A percentile compares a stretch with the other conserved stretches of the same genome.
These are phyloP conservation scores for Cystobasidium sp. DNA, from an alignment of 1,284 basidiomycete genomes.

Conservation along the genomic window DNA sequence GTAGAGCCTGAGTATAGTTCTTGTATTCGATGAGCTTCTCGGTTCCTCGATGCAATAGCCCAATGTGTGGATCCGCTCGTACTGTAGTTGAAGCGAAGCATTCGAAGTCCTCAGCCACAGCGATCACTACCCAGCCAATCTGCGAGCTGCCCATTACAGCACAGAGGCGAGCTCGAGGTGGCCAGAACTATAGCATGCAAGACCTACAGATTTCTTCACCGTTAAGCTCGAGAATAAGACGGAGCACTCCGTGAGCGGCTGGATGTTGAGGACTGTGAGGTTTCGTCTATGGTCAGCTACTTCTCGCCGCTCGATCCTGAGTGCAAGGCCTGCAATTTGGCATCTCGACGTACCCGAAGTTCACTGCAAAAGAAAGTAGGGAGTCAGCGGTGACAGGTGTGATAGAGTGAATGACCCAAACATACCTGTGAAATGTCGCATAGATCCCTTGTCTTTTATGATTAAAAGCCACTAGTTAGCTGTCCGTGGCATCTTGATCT, in stretches of 20 bases:
- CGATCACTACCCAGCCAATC: slow-evolving; percentile 82
- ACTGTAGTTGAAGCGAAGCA: neutral
- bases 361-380: slow-evolving; percentile 63
- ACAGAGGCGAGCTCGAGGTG: neutral
- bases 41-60: slow-evolving; percentile 93
- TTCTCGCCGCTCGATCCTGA: neutral
- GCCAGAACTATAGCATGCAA: slow-evolving; percentile 46
- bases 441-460: slow-evolving; percentile 34
- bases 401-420: slow-evolving; percentile 10
- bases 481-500: neutral
- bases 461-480: neutral
- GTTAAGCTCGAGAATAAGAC: slow-evolving; percentile 96
- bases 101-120: slow-evolving; percentile 47
- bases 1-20: slow-evolving; percentile 77
- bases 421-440: slow-evolving; percentile 82
- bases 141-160: slow-evolving; percentile 55
- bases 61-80: slow-evolving; percentile 73
- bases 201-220: slow-evolving; percentile 68
- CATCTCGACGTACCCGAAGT: slow-evolving; percentile 72
- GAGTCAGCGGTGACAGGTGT: neutral
- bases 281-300: slow-evolving; percentile 8
- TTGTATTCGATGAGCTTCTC: slow-evolving; percentile 99
- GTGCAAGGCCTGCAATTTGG: slow-evolving; percentile 9
- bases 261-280: slow-evolving; percentile 85
- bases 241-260: slow-evolving; percentile 96